These are phyloP conservation scores for Heliocybe sulcata DNA, from an alignment of 1,284 basidiomycete genomes.

Conservation along the genomic window DNA sequence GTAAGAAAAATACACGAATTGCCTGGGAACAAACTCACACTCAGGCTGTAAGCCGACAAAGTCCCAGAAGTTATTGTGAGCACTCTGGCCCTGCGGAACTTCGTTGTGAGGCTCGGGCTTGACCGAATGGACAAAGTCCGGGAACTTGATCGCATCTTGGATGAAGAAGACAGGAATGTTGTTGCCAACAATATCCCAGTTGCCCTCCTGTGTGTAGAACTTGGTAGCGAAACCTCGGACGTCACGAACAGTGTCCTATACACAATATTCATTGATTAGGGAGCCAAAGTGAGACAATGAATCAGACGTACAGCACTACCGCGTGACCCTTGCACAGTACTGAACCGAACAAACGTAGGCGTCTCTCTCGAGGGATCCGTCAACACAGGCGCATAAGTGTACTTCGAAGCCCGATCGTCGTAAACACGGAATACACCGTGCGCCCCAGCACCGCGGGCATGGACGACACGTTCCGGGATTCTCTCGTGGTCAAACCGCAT, in stretches of 20 bases:
- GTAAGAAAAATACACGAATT: background rate
- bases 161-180: slow-evolving; percentile 82
- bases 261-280: slow-evolving; percentile 11
- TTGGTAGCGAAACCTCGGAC: slow-evolving; percentile 80
- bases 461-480: slow-evolving; percentile 54
- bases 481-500: slow-evolving; percentile 79
- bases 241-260: slow-evolving; percentile 72
- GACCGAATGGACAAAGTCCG: slow-evolving; percentile 75
- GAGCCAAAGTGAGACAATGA: background rate
- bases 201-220: slow-evolving; percentile 75
- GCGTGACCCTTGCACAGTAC: slow-evolving; percentile 70
- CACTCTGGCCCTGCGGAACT: slow-evolving; percentile 52
- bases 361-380: slow-evolving; percentile 67
- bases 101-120: slow-evolving; percentile 80
- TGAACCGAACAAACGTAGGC: slow-evolving; percentile 75
- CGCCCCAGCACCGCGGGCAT: slow-evolving; percentile 75
- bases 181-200: slow-evolving; percentile 81
- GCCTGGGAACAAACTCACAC: slow-evolving; percentile 25
- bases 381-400: slow-evolving; percentile 61
- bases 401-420: slow-evolving; percentile 53
- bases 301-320: slow-evolving; percentile 54
- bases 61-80: slow-evolving; percentile 87
- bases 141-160: slow-evolving; percentile 79
- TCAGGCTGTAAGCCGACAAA: slow-evolving; percentile 62
- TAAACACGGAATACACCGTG: slow-evolving; percentile 78